phyloP scores from a whole-genome alignment of 2,329 filamentous ascomycete species.

The Colletotrichum sublineola region DNA sequence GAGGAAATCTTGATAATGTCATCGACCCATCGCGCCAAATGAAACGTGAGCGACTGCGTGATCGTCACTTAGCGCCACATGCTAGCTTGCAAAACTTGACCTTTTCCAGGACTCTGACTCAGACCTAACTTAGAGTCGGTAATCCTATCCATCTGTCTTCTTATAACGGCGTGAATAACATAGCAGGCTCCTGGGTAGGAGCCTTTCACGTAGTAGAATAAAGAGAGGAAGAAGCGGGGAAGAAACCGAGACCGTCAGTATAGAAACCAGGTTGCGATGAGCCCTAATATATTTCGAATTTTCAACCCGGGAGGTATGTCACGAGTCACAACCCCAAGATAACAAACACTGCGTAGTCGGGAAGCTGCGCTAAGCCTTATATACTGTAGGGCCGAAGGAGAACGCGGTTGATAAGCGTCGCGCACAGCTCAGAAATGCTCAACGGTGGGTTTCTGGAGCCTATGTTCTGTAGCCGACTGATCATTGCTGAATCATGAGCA shows the following conservation, averaged over 20 bases:
- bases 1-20: constrained; percentile 23
- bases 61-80: constrained; percentile 5
- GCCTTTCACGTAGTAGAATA: too few species aligned
- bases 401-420: constrained; percentile 47
- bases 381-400: constrained; percentile 38
- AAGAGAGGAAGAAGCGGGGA: too few species aligned
- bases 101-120: not conserved
- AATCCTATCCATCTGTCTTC: not conserved
- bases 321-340: not conserved
- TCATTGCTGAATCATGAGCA: constrained; percentile 15
- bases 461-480: not conserved
- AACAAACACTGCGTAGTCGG: fast-evolving
- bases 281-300: constrained; percentile 49
- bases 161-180: not conserved
- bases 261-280: not conserved
- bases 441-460: constrained; percentile 44
- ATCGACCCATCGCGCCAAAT: constrained; percentile 17
- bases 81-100: not conserved
- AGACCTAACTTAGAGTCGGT: not conserved
- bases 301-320: constrained; percentile 51
- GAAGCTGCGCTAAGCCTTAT: not conserved
- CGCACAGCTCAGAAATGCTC: constrained; percentile 48
- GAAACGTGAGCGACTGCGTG: constrained; percentile 19
- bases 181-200: too few species aligned
- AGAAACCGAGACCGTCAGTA: too few species aligned